These are phyloP conservation scores for Zygnema cylindricum DNA, from an alignment of 139 green algal species.

Conservation along the genomic window DNA sequence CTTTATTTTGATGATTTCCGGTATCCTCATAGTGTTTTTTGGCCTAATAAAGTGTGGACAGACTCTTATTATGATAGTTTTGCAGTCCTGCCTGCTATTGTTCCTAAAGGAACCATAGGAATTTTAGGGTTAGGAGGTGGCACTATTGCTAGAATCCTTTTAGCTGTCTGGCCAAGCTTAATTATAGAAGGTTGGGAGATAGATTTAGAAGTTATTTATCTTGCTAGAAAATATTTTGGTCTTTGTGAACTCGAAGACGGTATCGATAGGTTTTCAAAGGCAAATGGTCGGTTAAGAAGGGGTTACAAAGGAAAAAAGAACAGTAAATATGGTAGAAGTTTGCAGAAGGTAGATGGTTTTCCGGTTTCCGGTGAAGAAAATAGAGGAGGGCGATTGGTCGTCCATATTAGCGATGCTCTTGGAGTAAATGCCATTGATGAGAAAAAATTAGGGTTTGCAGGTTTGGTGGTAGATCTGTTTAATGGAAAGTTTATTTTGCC, in stretches of 20 bases:
- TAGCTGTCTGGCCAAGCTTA: neutral
- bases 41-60: slow-evolving; percentile 9
- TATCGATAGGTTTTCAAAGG: neutral
- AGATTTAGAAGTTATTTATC: neutral
- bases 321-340: neutral
- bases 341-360: neutral
- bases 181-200: slow-evolving; percentile 35
- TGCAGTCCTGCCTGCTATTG: neutral
- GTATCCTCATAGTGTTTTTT: slow-evolving; percentile 2
- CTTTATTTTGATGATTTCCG: neutral
- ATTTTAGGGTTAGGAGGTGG: slow-evolving; percentile 21
- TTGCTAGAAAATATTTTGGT: slow-evolving; percentile 24
- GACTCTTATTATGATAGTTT: slow-evolving; percentile 26
- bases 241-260: neutral
- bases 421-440: neutral
- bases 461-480: slow-evolving; percentile 11
- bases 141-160: slow-evolving; percentile 14
- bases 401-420: slow-evolving; percentile 4
- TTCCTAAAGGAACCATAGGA: slow-evolving; percentile 1
- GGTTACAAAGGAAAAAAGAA: neutral
- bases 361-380: neutral
- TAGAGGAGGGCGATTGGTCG: neutral
- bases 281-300: neutral
- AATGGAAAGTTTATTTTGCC: slow-evolving; percentile 3
- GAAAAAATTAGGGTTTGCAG: neutral